Evolutionary conservation across 1,284 basidiomycete genomes (phyloP).

Genomic region (Heliocybe sulcata): DNA sequence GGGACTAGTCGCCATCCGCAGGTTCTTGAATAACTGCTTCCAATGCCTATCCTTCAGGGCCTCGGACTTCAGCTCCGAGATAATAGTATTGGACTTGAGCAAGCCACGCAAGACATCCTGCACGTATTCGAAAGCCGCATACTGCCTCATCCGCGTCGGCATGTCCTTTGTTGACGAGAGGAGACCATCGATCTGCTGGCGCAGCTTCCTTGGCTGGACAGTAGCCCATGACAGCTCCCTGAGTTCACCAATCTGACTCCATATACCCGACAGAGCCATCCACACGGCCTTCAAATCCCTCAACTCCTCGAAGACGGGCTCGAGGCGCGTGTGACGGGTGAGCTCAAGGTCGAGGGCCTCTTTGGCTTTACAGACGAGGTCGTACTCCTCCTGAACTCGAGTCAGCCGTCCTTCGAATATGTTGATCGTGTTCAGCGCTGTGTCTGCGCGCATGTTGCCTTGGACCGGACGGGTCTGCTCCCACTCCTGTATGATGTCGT

Average conservation of each 20-base stretch:
- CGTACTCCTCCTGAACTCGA: constrained; percentile 89
- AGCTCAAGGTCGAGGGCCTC: constrained; percentile 94
- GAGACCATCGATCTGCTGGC: constrained; percentile 89
- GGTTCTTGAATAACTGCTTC: constrained; percentile 95
- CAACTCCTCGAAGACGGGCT: constrained; percentile 92
- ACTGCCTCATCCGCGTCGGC: constrained; percentile 98
- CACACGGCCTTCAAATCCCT: constrained; percentile 97
- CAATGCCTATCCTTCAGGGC: constrained; percentile 97
- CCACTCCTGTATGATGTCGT: constrained; percentile 89
- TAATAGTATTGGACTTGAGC: constrained; percentile 84
- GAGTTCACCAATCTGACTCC: constrained; percentile 89
- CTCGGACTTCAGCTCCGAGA: constrained; percentile 94
- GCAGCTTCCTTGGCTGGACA: constrained; percentile 89
- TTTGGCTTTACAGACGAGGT: constrained; percentile 91
- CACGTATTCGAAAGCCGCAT: constrained; percentile 97
- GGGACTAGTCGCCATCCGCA: constrained; percentile 62
- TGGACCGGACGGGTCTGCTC: constrained; percentile 94
- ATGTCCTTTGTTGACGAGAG: constrained; percentile 93
- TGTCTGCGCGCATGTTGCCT: constrained; percentile 92
- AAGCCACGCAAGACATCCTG: constrained; percentile 85
- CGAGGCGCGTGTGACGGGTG: constrained; percentile 83
- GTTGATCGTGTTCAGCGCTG: constrained; percentile 92
- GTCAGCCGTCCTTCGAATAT: constrained; percentile 89
- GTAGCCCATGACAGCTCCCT: constrained; percentile 89
- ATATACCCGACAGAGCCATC: constrained; percentile 97